Conservation (phyloP, 2,329 filamentous ascomycete species). For the Cadophora sp. region DNA sequence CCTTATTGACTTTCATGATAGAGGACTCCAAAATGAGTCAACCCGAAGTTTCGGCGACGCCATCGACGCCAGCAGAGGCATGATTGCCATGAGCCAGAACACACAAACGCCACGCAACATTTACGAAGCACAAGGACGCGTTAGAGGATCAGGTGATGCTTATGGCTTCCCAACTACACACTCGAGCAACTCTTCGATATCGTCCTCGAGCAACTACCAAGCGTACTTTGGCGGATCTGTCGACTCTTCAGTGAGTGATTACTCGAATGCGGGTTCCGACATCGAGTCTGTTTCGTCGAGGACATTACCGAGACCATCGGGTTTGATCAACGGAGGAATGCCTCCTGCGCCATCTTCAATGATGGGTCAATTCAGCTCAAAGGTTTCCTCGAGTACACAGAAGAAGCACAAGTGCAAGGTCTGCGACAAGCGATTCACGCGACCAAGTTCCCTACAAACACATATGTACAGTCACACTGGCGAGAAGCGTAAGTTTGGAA, state of each 20-base stretch:
- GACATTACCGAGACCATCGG: constrained; percentile 81
- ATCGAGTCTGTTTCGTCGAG: constrained; percentile 81
- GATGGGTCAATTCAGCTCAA: constrained; percentile 99
- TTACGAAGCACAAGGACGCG: constrained; percentile 71
- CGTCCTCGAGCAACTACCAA: constrained; percentile 79
- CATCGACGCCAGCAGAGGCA: constrained; percentile 90
- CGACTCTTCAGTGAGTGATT: constrained; percentile 87
- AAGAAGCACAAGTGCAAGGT: constrained; percentile 99
- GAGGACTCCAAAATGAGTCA: constrained; percentile 62
- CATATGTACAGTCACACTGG: constrained; percentile 99
- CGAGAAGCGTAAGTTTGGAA: constrained; percentile 81
- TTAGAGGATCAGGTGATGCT: constrained; percentile 79
- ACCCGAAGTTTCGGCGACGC: constrained; percentile 82
- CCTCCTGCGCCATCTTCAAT: constrained; percentile 92
- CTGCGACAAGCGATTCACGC: constrained; percentile 96
- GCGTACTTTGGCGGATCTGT: constrained; percentile 86
- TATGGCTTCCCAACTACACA: constrained; percentile 90
- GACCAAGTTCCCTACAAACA: constrained; percentile 92
- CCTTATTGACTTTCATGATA: constrained; percentile 68
- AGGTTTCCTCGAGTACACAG: constrained; percentile 92
- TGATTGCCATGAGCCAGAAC: constrained; percentile 96
- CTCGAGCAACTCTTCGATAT: constrained; percentile 89
- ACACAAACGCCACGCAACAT: constrained; percentile 85
- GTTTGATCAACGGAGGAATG: constrained; percentile 64
- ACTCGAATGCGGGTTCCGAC: constrained; percentile 87